Base-by-base conservation (phyloP, 495 filamentous ascomycete species). In the Aspergillus saccharolyticus region DNA sequence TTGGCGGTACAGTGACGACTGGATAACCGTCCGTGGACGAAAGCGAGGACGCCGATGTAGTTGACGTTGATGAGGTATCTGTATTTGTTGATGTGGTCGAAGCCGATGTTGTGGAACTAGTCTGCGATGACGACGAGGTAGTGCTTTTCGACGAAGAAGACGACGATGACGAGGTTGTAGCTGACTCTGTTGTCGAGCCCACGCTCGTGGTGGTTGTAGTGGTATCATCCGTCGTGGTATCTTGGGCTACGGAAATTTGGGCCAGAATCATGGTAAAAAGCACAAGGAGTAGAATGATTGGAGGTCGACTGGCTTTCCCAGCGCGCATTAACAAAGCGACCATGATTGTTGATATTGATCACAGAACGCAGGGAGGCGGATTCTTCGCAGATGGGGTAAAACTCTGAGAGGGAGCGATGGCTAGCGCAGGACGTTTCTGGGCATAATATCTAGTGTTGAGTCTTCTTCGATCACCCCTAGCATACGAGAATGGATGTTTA, bases 1-100 rank as follows among this genome's bases (percentile, higher is more conserved):
- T 96, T 12, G 90, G 86, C 4, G 94, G 94, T 42, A 96, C 84
- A 16, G 81, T 80, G 3, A 89, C 69, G 14, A 73, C 58, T n/a
- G 72, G 68, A 21, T 59, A 62, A 58, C 48, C 51, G 16, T 62
- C 66, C 33, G 65, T 61, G n/a, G 65, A 59, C 7, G 66, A 60
- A 33, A 70, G 66, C 20, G 71, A 56, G 39, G 58, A 33, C 2
- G 55, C 53, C 2, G 58, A 64, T 9, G 63, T 56, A 43, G 65
- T 63, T 44, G 71, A 56, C 33, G 67, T 58, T 21, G 65, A 57
- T 9, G 66, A 63, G 21, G 68, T 55, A 1, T 60, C 20, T 28
- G 62, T 57, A 7, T 44, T 50, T 20, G 64, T 63, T 16, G 63
- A 60, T 7, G 22, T 25, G 1, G 46, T 16, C 4, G 46, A 49